These are phyloP conservation scores for Acer campestre DNA, from an alignment of 345 rosid species.

Conservation along the genomic window DNA sequence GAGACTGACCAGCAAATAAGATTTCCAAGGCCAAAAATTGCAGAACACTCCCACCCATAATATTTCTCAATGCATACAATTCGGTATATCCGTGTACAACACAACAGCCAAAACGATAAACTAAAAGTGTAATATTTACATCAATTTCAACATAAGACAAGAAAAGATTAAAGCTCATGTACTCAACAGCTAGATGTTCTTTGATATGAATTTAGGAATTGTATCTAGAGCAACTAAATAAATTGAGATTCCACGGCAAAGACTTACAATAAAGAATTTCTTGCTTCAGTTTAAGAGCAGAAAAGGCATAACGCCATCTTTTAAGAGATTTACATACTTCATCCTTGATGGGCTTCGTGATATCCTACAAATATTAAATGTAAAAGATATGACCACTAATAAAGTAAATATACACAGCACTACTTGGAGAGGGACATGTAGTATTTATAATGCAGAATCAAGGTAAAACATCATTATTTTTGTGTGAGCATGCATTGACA, in stretches of 20 bases:
- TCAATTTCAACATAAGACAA: background rate
- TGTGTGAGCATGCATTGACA: background rate
- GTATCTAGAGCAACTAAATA: background rate
- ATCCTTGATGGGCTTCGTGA: constrained; percentile 78
- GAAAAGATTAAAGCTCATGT: no score
- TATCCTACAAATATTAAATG: constrained; percentile 56
- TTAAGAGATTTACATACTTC: constrained; percentile 77
- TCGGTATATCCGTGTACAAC: background rate
- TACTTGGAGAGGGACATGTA: background rate
- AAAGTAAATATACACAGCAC: background rate
- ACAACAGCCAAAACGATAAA: constrained; percentile 1
- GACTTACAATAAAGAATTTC: constrained; percentile 90
- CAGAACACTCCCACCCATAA: background rate
- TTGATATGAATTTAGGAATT: background rate
- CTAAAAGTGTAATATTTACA: background rate
- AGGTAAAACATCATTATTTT: background rate
- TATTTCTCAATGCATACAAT: background rate
- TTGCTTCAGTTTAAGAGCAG: constrained; percentile 88
- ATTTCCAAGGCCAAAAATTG: background rate
- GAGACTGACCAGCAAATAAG: background rate
- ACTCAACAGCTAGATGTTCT: background rate
- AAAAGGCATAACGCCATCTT: constrained; percentile 79
- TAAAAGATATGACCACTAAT: constrained; percentile 10
- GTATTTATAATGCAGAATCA: background rate
- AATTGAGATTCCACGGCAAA: constrained; percentile 1